A percentile compares a stretch with the other conserved stretches of the same genome.
Evolutionary conservation across 352 stramenopile species (phyloP).

Genomic region (Peronospora tabacina): DNA sequence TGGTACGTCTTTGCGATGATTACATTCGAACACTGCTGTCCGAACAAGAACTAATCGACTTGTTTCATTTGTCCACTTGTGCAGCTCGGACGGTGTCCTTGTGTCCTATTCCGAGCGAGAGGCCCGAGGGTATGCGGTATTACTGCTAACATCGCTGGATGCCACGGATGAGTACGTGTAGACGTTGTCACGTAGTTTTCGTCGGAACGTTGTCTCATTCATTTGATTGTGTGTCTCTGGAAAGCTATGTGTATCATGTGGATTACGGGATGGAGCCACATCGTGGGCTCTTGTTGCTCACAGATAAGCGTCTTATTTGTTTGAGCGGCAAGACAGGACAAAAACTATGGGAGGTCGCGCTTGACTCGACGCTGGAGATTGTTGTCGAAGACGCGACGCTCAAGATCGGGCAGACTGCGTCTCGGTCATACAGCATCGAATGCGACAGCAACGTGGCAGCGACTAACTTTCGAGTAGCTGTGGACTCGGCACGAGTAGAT

Average conservation of each 20-base stretch:
- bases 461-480: conserved; percentile 70
- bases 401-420: conserved; percentile 45
- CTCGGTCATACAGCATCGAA: conserved; percentile 60
- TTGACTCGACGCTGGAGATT: conserved; percentile 71
- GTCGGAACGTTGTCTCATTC: neutral
- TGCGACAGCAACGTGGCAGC: conserved; percentile 53
- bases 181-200: neutral
- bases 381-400: conserved; percentile 32
- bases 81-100: conserved; percentile 64
- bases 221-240: conserved; percentile 9
- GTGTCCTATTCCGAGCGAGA: conserved; percentile 80
- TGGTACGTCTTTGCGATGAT: conserved; percentile 39
- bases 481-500: conserved; percentile 68
- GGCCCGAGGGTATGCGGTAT: conserved; percentile 60
- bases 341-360: conserved; percentile 73
- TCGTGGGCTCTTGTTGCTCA: conserved; percentile 66
- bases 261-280: conserved; percentile 64
- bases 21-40: neutral
- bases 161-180: conserved; percentile 69
- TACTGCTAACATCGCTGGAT: conserved; percentile 69
- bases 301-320: conserved; percentile 76
- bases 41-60: conserved; percentile 1
- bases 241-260: conserved; percentile 77
- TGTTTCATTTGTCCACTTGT: conserved; percentile 3
- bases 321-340: conserved; percentile 65